phyloP scores from a whole-genome alignment of 345 rosid genomes.

The Hypericum perforatum region DNA sequence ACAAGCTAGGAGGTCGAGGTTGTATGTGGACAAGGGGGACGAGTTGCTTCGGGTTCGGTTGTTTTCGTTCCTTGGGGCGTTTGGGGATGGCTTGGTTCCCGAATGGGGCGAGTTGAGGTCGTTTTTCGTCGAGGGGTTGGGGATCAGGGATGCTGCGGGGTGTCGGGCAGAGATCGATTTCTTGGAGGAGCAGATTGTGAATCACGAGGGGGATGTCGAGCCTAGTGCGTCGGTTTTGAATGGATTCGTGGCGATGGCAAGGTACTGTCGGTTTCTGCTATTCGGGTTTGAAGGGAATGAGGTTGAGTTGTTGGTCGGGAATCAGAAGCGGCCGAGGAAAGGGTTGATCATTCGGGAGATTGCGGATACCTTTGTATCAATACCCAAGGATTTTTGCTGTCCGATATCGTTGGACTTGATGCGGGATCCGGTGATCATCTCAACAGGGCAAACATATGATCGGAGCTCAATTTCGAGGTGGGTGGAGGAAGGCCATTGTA shows the following conservation, averaged over 20 bases:
- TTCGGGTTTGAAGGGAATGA: slow-evolving; percentile 67
- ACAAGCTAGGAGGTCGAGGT: slow-evolving; percentile 47
- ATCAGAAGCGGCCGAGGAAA: slow-evolving; percentile 44
- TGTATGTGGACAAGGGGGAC: slow-evolving; percentile 57
- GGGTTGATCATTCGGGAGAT: slow-evolving; percentile 65
- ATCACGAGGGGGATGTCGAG: slow-evolving; percentile 74
- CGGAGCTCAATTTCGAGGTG: slow-evolving; percentile 78
- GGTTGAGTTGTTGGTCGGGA: slow-evolving; percentile 28
- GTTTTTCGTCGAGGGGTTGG: slow-evolving; percentile 54
- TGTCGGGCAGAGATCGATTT: slow-evolving; percentile 73
- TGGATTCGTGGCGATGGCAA: slow-evolving; percentile 67
- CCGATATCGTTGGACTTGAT: slow-evolving; percentile 83
- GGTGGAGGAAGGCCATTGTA: slow-evolving; percentile 85
- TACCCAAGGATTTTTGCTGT: slow-evolving; percentile 81
- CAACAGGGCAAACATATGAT: slow-evolving; percentile 88
- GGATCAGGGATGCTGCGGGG: slow-evolving; percentile 45
- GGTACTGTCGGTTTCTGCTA: slow-evolving; percentile 71
- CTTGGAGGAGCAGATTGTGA: slow-evolving; percentile 86
- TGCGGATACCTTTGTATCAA: slow-evolving; percentile 48
- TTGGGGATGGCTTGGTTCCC: slow-evolving; percentile 58
- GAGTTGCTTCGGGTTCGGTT: slow-evolving; percentile 47
- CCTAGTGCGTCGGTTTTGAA: slow-evolving; percentile 72
- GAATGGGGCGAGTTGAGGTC: slow-evolving; percentile 22
- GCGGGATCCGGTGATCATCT: slow-evolving; percentile 81
- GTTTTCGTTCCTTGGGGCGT: slow-evolving; percentile 51